These are phyloP conservation scores for Trichaptum fuscoviolaceum DNA, from an alignment of 768 basidiomycete genomes.

Conservation along the genomic window DNA sequence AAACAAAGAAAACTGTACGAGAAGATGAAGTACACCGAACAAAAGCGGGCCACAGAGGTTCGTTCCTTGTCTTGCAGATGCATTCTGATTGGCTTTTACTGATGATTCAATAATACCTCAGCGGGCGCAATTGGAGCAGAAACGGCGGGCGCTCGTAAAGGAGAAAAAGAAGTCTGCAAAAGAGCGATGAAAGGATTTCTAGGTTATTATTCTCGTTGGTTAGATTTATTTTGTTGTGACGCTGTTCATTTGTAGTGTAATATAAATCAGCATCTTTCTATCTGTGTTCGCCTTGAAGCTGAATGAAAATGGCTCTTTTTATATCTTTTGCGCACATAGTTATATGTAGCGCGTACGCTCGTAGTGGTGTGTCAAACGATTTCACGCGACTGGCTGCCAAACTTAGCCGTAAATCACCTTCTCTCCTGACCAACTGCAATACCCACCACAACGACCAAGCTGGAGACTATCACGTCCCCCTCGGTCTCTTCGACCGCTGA, in stretches of 20 bases:
- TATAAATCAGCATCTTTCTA: neutral
- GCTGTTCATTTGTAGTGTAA: neutral
- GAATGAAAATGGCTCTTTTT: neutral
- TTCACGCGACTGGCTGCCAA: neutral
- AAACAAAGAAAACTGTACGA: conserved; percentile 91
- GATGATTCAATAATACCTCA: conserved; percentile 26
- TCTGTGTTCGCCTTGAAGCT: too few relatives aligned
- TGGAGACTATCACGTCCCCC: conserved; percentile 8
- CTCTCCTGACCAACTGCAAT: conserved; percentile 4
- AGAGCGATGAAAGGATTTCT: conserved; percentile 9
- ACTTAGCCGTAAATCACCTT: conserved; percentile 3
- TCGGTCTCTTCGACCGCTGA: conserved; percentile 7
- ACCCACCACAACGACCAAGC: conserved; percentile 11
- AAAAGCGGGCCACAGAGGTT: conserved; percentile 76
- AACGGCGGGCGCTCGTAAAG: conserved; percentile 51
- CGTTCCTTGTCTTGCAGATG: conserved; percentile 21
- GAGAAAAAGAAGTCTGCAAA: conserved; percentile 40
- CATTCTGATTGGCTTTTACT: neutral
- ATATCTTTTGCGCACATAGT: too few relatives aligned
- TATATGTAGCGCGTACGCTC: too few relatives aligned
- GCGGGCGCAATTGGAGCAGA: conserved; percentile 58
- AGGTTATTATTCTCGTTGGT: neutral
- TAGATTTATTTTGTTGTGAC: too few relatives aligned
- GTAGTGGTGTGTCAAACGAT: neutral
- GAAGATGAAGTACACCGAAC: conserved; percentile 84